Evolutionary conservation across 305 asterid species (phyloP).

Genomic region (Solanum hybrid): DNA sequence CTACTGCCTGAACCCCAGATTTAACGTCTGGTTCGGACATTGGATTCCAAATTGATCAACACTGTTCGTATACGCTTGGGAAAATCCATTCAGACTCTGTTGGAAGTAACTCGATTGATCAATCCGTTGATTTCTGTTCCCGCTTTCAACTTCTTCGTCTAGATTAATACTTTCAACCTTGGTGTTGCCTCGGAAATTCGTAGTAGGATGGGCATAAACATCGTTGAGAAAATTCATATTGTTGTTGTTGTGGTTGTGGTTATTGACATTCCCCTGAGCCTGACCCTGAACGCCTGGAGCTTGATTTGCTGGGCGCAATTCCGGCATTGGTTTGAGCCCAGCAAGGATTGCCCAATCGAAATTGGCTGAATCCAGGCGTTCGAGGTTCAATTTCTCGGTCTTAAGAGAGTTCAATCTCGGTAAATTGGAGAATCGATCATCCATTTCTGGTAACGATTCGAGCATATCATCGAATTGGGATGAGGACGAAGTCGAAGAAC

Average conservation of each 20-base stretch:
- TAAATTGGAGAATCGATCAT: constrained; percentile 24
- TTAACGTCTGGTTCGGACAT: constrained; percentile 22
- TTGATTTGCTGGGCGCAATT: neutral
- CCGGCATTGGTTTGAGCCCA: constrained; percentile 32
- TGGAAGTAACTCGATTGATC: constrained; percentile 14
- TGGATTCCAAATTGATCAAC: constrained; percentile 31
- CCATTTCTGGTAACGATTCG: constrained; percentile 48
- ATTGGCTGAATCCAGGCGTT: constrained; percentile 33
- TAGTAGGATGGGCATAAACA: constrained; percentile 16
- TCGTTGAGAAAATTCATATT: constrained; percentile 14
- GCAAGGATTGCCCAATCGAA: constrained; percentile 54
- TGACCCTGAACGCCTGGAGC: constrained; percentile 5
- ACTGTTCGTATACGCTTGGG: constrained; percentile 10
- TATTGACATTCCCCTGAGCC: constrained; percentile 2
- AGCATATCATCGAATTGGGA: constrained; percentile 54
- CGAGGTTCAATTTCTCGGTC: constrained; percentile 31
- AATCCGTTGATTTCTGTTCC: constrained; percentile 13
- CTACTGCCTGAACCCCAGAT: constrained; percentile 34
- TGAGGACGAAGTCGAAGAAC: constrained; percentile 31
- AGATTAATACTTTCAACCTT: neutral
- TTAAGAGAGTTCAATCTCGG: constrained; percentile 24
- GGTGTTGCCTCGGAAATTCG: neutral
- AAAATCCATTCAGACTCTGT: constrained; percentile 4
- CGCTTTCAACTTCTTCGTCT: constrained; percentile 39
- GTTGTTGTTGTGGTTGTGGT: neutral